phyloP scores from a whole-genome alignment of 2,329 filamentous ascomycete species.

The Zymoseptoria crescenta region DNA sequence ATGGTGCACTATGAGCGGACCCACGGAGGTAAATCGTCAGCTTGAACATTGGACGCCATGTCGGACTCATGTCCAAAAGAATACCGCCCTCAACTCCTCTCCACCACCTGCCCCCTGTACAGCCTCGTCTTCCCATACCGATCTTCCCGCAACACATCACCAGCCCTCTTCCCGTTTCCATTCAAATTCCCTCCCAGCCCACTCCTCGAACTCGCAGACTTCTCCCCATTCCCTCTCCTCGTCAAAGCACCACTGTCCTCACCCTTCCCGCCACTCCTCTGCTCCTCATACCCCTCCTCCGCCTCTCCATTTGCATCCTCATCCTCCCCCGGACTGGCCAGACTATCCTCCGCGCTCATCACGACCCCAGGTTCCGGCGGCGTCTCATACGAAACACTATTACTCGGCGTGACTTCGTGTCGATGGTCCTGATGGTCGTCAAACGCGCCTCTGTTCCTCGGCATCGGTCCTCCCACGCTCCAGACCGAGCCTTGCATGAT shows the following conservation, averaged over 20 bases:
- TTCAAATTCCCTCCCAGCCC: neutral
- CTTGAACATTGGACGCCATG: neutral
- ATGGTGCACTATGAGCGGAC: too few species aligned
- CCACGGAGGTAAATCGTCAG: too few species aligned
- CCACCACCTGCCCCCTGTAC: neutral
- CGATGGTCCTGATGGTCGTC: neutral
- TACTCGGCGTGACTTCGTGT: neutral
- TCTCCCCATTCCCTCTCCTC: neutral
- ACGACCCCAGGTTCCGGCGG: conserved; percentile 24
- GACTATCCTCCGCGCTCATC: conserved; percentile 16
- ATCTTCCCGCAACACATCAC: neutral
- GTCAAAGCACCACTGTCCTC: neutral
- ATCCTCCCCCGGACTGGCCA: conserved; percentile 7
- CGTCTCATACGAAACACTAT: conserved; percentile 21
- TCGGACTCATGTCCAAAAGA: neutral
- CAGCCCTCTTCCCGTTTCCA: neutral
- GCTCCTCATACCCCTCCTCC: conserved; percentile 9
- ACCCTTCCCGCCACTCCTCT: neutral
- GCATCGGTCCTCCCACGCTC: conserved; percentile 21
- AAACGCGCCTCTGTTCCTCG: conserved; percentile 4
- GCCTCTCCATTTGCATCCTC: conserved; percentile 17
- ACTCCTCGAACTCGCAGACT: neutral
- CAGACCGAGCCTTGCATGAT: conserved; percentile 23
- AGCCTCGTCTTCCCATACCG: neutral
- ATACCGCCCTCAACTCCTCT: neutral